Evolutionary conservation across 1,284 basidiomycete genomes (phyloP).

Genomic region (Sanguinoderma infundibulare): DNA sequence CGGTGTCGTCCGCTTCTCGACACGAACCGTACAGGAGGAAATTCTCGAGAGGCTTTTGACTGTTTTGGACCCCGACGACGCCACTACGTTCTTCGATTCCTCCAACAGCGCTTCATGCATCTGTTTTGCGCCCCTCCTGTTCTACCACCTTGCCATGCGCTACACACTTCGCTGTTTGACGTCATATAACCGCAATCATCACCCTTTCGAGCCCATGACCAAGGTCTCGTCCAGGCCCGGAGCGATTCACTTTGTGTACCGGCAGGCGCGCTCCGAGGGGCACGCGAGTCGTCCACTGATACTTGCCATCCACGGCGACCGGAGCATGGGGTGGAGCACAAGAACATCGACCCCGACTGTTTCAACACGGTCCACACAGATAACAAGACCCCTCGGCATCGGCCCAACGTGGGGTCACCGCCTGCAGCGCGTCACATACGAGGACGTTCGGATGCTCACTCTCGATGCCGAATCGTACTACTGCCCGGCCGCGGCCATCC

Average conservation of each 20-base stretch:
- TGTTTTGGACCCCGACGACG: not conserved
- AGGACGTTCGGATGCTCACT: not conserved
- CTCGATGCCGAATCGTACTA: not conserved
- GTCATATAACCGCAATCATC: not conserved
- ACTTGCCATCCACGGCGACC: not conserved
- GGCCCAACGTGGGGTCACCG: not conserved
- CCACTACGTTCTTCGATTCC: not conserved
- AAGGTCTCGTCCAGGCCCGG: not conserved
- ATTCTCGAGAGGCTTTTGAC: not conserved
- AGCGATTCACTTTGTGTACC: not conserved
- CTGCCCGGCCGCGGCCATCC: not conserved
- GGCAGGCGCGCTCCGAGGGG: not conserved
- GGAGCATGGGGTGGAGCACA: not conserved
- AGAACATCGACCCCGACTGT: not conserved
- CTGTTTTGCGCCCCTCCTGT: too few relatives aligned
- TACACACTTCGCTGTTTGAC: too few relatives aligned
- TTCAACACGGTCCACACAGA: too few relatives aligned
- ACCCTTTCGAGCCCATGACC: not conserved
- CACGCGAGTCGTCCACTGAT: not conserved
- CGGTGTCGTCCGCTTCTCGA: not conserved
- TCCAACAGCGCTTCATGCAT: too few relatives aligned
- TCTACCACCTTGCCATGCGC: not conserved
- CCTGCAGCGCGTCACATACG: not conserved
- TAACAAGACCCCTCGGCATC: not conserved
- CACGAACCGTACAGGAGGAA: not conserved